Evolutionary conservation across 371 early-diverging fungal genomes (phyloP).

Genomic region (Rhizopus delemar): DNA sequence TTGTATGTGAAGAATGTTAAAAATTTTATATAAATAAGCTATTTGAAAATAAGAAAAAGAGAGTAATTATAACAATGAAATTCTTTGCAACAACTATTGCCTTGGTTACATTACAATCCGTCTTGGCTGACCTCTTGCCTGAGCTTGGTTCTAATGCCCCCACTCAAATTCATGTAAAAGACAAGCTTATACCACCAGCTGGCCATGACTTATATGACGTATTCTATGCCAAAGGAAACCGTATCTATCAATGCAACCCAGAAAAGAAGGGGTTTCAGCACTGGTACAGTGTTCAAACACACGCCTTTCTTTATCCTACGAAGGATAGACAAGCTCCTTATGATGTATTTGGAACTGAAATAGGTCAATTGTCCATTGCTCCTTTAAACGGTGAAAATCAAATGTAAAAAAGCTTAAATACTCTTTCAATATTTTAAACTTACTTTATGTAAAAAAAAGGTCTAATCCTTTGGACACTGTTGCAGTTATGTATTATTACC

Average conservation of each 20-base stretch:
- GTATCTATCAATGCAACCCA: conserved; percentile 48
- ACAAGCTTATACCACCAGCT: conserved; percentile 35
- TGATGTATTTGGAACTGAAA: conserved; percentile 33
- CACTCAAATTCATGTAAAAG: conserved; percentile 27
- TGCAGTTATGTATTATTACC: conserved; percentile 39
- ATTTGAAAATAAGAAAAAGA: too few relatives aligned
- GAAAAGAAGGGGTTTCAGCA: conserved; percentile 40
- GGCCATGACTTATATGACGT: conserved; percentile 37
- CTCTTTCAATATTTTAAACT: not conserved
- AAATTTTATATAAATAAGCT: too few relatives aligned
- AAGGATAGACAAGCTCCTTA: conserved; percentile 29
- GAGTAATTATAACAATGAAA: conserved; percentile 9
- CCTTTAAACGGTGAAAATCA: conserved; percentile 32
- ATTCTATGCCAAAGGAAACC: conserved; percentile 38
- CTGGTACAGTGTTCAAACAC: conserved; percentile 51
- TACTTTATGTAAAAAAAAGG: conserved; percentile 10
- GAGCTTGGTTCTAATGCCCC: conserved; percentile 28
- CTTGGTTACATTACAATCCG: not conserved
- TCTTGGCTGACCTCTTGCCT: conserved; percentile 29
- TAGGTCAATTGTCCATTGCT: conserved; percentile 36
- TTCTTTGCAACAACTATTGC: conserved; percentile 9
- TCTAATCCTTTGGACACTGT: conserved; percentile 33
- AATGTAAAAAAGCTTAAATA: conserved; percentile 20
- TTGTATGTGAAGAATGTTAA: too few relatives aligned
- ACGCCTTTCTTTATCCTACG: conserved; percentile 40